These are phyloP conservation scores for Bretschneidera sinensis DNA, from an alignment of 345 rosid species.

Conservation along the genomic window DNA sequence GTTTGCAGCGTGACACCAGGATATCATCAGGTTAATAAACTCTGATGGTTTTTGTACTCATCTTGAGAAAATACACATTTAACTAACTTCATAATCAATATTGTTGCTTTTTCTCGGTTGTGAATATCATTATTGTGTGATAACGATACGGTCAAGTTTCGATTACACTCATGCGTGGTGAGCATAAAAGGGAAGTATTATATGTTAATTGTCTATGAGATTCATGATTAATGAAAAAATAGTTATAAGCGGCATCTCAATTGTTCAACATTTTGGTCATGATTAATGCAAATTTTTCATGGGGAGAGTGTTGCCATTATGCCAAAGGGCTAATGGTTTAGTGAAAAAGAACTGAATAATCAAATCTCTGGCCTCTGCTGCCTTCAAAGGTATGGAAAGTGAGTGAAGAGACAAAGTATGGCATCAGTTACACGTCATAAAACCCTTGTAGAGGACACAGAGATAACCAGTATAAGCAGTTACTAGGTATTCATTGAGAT, in stretches of 20 bases:
- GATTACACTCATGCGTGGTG: neutral
- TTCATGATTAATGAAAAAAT: too few relatives aligned
- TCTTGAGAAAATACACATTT: conserved; percentile 3
- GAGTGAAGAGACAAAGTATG: too few relatives aligned
- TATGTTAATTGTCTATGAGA: too few relatives aligned
- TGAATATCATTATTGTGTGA: too few relatives aligned
- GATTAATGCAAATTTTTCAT: neutral
- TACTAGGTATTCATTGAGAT: neutral
- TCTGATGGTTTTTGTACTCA: conserved; percentile 3
- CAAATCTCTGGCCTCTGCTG: neutral
- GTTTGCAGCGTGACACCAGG: conserved; percentile 68
- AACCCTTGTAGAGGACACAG: neutral
- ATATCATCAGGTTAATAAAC: conserved; percentile 61
- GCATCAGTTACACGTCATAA: neutral
- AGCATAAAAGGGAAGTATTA: neutral
- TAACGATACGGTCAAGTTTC: too few relatives aligned
- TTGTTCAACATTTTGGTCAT: too few relatives aligned
- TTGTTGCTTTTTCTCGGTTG: neutral
- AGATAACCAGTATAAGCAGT: neutral
- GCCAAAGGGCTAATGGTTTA: neutral
- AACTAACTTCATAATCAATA: too few relatives aligned
- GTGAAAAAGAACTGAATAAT: neutral
- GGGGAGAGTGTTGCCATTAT: neutral
- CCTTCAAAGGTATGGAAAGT: neutral
- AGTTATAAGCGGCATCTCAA: too few relatives aligned